A percentile compares a stretch with the other conserved stretches of the same genome.
phyloP scores from a whole-genome alignment of 176 grass and related monocot genomes.

The Hordeum vulgare region DNA sequence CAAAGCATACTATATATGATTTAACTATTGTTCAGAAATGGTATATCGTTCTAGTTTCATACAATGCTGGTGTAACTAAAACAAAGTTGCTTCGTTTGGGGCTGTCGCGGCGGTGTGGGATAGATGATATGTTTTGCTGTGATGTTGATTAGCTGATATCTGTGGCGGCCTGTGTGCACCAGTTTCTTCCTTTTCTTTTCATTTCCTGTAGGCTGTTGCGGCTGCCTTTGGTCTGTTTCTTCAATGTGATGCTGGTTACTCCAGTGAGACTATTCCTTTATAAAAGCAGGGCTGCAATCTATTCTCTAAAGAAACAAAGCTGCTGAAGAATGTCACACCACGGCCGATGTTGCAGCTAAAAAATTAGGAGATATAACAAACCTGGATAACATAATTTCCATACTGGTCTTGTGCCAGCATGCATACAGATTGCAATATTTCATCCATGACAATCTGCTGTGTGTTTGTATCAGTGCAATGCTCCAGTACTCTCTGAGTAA shows the following conservation, averaged over 20 bases:
- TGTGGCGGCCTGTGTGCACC: background rate
- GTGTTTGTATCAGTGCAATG: conserved; percentile 72
- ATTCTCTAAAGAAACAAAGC: background rate
- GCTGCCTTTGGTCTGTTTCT: background rate
- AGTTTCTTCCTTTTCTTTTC: background rate
- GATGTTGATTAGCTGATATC: background rate
- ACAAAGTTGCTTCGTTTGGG: background rate
- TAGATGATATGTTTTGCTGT: background rate
- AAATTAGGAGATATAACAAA: conserved; percentile 20
- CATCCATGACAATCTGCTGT: conserved; percentile 77
- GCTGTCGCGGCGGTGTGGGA: background rate
- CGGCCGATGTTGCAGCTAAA: background rate
- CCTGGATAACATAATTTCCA: conserved; percentile 91
- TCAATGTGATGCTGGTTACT: background rate
- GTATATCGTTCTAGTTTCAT: background rate
- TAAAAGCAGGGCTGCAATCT: background rate
- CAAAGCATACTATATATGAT: conserved; percentile 29
- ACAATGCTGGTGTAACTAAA: conserved; percentile 6
- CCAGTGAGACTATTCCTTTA: background rate
- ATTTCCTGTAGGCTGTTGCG: background rate
- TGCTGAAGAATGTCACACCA: background rate
- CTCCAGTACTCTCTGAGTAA: conserved; percentile 66
- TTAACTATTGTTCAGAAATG: conserved; percentile 4
- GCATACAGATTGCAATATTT: conserved; percentile 78
- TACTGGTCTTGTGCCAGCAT: conserved; percentile 84